A percentile compares a stretch with the other conserved stretches of the same genome.
Conservation (phyloP, 2,329 filamentous ascomycete species). For the Pyrenophora graminea region DNA sequence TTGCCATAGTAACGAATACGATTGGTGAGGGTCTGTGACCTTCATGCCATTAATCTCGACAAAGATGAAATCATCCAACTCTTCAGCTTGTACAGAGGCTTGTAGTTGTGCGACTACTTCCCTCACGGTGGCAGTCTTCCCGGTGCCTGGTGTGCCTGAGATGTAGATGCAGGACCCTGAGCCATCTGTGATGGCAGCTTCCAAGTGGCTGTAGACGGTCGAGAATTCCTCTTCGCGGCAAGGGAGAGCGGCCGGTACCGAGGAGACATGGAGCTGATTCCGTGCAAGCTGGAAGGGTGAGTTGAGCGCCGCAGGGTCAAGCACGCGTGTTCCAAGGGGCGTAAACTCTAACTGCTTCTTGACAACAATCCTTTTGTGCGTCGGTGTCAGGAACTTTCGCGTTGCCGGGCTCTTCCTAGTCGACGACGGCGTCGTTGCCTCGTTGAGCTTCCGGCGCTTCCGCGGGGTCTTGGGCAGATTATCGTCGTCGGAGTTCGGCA, state of each 20-base stretch:
- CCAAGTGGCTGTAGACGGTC: conserved; percentile 89
- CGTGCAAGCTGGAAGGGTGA: conserved; percentile 93
- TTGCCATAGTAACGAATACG: conserved; percentile 94
- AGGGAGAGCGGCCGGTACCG: conserved; percentile 84
- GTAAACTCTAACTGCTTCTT: conserved; percentile 96
- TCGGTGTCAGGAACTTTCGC: conserved; percentile 64
- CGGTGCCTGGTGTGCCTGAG: conserved; percentile 95
- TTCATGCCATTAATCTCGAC: conserved; percentile 99
- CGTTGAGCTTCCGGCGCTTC: conserved; percentile 54
- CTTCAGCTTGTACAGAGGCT: conserved; percentile 82
- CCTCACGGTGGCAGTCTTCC: conserved; percentile 95
- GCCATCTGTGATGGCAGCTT: conserved; percentile 90
- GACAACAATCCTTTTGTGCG: conserved; percentile 70
- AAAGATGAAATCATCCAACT: conserved; percentile 97
- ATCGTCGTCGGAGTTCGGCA: conserved; percentile 48
- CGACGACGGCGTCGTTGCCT: conserved; percentile 51
- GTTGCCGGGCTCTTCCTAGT: conserved; percentile 52
- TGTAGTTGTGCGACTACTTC: conserved; percentile 92
- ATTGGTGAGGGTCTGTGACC: conserved; percentile 95
- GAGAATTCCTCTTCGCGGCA: conserved; percentile 92
- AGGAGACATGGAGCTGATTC: conserved; percentile 87
- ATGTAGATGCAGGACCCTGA: conserved; percentile 98
- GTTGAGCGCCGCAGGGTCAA: conserved; percentile 76
- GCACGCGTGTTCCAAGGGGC: conserved; percentile 82
- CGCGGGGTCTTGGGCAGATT: conserved; percentile 51